Evolutionary conservation across 2,329 filamentous ascomycete genomes (phyloP), one percentile per base, ranked within the genome.

Genomic region (Botrytis tulipae): DNA sequence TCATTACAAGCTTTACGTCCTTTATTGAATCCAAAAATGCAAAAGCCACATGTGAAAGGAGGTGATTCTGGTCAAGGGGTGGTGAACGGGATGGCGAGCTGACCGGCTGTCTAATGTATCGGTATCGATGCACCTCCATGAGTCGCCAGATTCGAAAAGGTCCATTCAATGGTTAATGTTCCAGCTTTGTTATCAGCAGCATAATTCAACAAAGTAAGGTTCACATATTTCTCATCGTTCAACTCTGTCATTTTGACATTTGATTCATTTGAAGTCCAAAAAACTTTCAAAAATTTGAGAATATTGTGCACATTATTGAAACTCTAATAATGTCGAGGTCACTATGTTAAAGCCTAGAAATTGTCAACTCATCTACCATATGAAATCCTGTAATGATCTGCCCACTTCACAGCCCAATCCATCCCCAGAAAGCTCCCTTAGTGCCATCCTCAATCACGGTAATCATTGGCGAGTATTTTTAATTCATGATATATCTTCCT

Each of bases 221-320:
- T 62, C 25, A 29, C 16, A 62, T 16, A 3, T 22, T 12, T 44
- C 51, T n/a, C n/a, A 22, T 22, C 4, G 6, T n/a, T 63, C 4
- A 12, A 32, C 42, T 22, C 9, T 32, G 25, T 14, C 18, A 40
- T 25, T 32, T 32, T 63, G 16, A 65, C n/a, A 29, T n/a, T 32
- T 46, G 9, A 7, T 44, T 4, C 35, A 40, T 62, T 16, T n/a
- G 3, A 40, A 3, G 3, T 32, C 10, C 16, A 29, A 32, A 32
- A n/a, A 10, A 12, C 4, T 20, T 0, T 1, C 10, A 16, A 7
- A 51, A 3, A 0, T 51, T n/a, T 51, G 25, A n/a, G 5, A 32
- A 44, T 4, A 14, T 32, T 32, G 0, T 22, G 61, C 29, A 32
- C 10, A 22, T 44, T 29, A 10, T 32, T 46, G 8, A 46, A 14